These are phyloP conservation scores for Tritrichomonas foetus DNA, from an alignment of 208 protist genomes.

Conservation along the genomic window DNA sequence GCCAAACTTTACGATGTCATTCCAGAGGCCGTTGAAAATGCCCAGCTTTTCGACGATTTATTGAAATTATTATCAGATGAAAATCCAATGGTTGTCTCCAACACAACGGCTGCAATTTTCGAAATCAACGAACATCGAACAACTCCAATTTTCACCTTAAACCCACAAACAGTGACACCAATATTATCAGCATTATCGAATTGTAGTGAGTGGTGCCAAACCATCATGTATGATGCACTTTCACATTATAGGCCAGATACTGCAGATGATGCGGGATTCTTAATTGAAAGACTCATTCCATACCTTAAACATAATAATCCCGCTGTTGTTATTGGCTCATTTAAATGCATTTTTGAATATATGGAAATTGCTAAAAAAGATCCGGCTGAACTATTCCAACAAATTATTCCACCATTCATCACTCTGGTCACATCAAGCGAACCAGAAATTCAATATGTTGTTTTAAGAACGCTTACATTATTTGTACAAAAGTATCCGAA, in stretches of 20 bases:
- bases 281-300: conserved; percentile 83
- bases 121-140: conserved; percentile 75
- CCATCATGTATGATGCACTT: conserved; percentile 92
- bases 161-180: conserved; percentile 71
- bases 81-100: conserved; percentile 88
- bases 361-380: conserved; percentile 59
- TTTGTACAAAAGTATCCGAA: conserved; percentile 81
- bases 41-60: conserved; percentile 67
- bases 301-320: conserved; percentile 91
- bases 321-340: conserved; percentile 88
- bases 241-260: conserved; percentile 53
- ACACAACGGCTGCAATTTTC: conserved; percentile 79
- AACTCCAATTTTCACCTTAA: conserved; percentile 64
- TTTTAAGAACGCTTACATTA: conserved; percentile 94
- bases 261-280: conserved; percentile 67
- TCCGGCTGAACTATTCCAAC: conserved; percentile 55
- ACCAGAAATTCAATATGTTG: conserved; percentile 94
- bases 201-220: conserved; percentile 93
- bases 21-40: conserved; percentile 71
- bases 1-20: conserved; percentile 91
- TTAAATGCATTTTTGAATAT: conserved; percentile 79
- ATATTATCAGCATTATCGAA: conserved; percentile 85
- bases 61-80: conserved; percentile 80
- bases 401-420: conserved; percentile 83
- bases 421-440: conserved; percentile 68